These are phyloP conservation scores for Penicillium canariense DNA, from an alignment of 495 filamentous ascomycete species.

Conservation along the genomic window DNA sequence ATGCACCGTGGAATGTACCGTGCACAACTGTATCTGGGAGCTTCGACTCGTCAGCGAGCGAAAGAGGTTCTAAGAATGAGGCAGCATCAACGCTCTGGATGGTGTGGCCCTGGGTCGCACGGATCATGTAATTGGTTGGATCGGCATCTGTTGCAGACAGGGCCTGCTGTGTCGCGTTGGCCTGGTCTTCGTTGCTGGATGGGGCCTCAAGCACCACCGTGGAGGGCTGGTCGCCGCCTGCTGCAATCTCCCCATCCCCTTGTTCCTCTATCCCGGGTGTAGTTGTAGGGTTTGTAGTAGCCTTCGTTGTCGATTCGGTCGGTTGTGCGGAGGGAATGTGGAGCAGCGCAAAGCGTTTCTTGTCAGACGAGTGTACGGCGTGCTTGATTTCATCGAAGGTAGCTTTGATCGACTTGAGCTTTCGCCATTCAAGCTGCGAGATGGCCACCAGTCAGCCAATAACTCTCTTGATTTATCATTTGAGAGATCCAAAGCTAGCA, in stretches of 20 bases:
- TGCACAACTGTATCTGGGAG: slow-evolving; percentile 72
- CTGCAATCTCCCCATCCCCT: slow-evolving; percentile 2
- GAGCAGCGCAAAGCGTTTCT: slow-evolving; percentile 78
- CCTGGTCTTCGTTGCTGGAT: slow-evolving; percentile 24
- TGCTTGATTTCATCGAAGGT: slow-evolving; percentile 69
- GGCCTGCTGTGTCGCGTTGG: slow-evolving; percentile 30
- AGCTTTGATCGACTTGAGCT: slow-evolving; percentile 64
- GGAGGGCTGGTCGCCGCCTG: slow-evolving; percentile 9
- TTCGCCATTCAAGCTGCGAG: slow-evolving; percentile 64
- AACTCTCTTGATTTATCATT: too few species aligned
- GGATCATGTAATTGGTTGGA: slow-evolving; percentile 76
- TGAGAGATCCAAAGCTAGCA: not conserved
- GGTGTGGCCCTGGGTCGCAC: slow-evolving; percentile 88
- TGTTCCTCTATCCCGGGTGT: slow-evolving; percentile 13
- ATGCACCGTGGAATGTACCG: slow-evolving; percentile 78
- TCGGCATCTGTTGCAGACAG: slow-evolving; percentile 37
- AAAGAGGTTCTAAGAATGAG: slow-evolving; percentile 63
- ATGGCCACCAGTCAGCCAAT: not conserved
- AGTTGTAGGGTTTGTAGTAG: slow-evolving; percentile 14
- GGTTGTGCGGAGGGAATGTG: slow-evolving; percentile 37
- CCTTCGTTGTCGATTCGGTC: slow-evolving; percentile 15
- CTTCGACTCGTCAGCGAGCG: slow-evolving; percentile 42
- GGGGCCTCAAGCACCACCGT: slow-evolving; percentile 14
- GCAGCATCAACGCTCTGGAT: slow-evolving; percentile 62
- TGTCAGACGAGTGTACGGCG: slow-evolving; percentile 76